Percentiles rank a stretch among this genome's conserved stretches.
These are phyloP conservation scores for Penicillium sp. DNA, from an alignment of 2,329 filamentous ascomycete species.

Conservation along the genomic window DNA sequence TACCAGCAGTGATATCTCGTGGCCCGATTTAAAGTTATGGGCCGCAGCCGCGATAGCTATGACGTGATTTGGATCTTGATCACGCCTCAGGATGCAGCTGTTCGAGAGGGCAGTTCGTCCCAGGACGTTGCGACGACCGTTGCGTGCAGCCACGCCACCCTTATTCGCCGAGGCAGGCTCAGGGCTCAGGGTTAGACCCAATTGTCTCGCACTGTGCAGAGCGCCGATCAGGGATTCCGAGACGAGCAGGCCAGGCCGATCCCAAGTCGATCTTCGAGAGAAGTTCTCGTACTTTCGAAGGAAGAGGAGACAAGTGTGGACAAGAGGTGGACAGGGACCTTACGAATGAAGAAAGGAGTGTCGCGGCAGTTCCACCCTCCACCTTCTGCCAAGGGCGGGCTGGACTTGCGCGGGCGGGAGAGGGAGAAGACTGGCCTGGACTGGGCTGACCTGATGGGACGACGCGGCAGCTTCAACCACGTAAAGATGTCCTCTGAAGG, in stretches of 20 bases:
- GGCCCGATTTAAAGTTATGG: conserved; percentile 16
- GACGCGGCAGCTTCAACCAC: background rate
- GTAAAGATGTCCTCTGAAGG: background rate
- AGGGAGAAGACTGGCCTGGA: too few relatives aligned
- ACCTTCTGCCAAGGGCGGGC: conserved; percentile 14
- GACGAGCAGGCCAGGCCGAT: background rate
- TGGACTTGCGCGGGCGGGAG: too few relatives aligned
- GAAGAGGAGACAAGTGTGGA: too few relatives aligned
- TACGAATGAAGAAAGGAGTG: conserved; percentile 18
- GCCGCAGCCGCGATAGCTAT: conserved; percentile 29
- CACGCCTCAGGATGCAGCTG: conserved; percentile 21
- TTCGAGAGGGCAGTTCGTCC: background rate
- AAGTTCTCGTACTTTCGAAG: too few relatives aligned
- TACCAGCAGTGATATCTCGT: too few relatives aligned
- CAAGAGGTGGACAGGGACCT: too few relatives aligned
- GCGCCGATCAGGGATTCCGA: conserved; percentile 4
- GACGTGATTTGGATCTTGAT: conserved; percentile 41
- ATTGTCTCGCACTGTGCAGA: background rate
- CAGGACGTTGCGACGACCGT: background rate
- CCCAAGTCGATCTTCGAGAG: background rate
- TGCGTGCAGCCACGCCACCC: background rate
- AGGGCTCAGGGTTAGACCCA: background rate
- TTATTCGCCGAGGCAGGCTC: too few relatives aligned
- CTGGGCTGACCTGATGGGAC: too few relatives aligned
- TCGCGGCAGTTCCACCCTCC: conserved; percentile 11